phyloP scores from a whole-genome alignment of 2,329 filamentous ascomycete species.

The Cryphonectria nitschkei region DNA sequence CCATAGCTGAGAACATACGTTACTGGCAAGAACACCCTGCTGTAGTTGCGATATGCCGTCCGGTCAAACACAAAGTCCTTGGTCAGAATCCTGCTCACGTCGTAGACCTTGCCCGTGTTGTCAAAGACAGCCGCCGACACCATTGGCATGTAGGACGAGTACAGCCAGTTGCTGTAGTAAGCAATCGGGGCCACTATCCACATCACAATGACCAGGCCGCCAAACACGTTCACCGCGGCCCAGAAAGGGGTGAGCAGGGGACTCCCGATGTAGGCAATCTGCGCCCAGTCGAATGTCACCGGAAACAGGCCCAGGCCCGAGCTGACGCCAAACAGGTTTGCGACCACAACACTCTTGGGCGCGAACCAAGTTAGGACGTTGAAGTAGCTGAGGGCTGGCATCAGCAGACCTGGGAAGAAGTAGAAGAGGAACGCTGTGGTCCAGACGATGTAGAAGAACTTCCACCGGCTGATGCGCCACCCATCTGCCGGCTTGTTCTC shows the following conservation, averaged over 20 bases:
- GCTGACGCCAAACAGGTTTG: conserved; percentile 84
- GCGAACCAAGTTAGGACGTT: conserved; percentile 88
- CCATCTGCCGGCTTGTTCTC: conserved; percentile 82
- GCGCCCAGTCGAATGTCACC: conserved; percentile 89
- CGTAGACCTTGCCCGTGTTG: conserved; percentile 78
- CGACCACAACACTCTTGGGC: conserved; percentile 81
- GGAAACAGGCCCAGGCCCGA: conserved; percentile 84
- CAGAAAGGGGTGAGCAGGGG: conserved; percentile 83
- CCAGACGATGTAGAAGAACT: conserved; percentile 81
- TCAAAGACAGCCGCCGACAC: conserved; percentile 85
- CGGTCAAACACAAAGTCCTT: conserved; percentile 77
- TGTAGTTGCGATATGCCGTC: conserved; percentile 78
- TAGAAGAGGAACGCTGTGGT: conserved; percentile 76
- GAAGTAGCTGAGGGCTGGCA: conserved; percentile 87
- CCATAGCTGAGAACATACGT: conserved; percentile 88
- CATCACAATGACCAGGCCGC: conserved; percentile 80
- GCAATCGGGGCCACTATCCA: conserved; percentile 81
- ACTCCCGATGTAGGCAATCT: conserved; percentile 86
- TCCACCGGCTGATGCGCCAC: conserved; percentile 81
- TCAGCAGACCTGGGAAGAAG: conserved; percentile 79
- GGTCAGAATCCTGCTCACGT: conserved; percentile 80
- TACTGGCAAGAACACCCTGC: conserved; percentile 81
- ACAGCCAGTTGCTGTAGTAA: conserved; percentile 80
- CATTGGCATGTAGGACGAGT: conserved; percentile 84
- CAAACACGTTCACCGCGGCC: conserved; percentile 83